Base-by-base conservation (phyloP, 2,329 filamentous ascomycete genomes). In the Pestalotiopsis sp. region DNA sequence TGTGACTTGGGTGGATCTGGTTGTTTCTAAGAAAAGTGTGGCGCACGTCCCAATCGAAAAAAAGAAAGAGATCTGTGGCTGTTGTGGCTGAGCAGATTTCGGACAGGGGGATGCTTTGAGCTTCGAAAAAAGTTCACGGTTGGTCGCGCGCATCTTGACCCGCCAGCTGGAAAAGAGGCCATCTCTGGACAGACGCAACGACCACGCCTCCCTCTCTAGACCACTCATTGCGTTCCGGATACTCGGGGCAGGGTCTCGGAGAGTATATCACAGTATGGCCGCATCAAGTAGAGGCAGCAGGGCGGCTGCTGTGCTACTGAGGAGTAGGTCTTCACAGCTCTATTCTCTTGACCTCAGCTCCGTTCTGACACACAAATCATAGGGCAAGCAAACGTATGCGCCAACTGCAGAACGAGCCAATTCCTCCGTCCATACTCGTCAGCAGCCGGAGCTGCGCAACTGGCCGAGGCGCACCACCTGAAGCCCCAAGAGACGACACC, bases 221-320 rank as follows among this genome's bases (percentile, higher is more conserved):
- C 60, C 68, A n/a, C 44, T 17, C n/a, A n/a, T 52, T 52, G n/a
- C 14, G 22, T 30, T 13, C 40, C 48, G 22, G 11, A 58, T 40
- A 13, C 10, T 65, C 65, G 68, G 71, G 68, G 69, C 70, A 69
- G 66, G 66, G 65, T 56, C 39, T 66, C 70, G 68, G 61, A 22
- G 57, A 58, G 66, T 61, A 62, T 64, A 55, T 24, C 65, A 68
- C 35, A 81, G 66, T 68, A 87, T 89, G 87, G 81, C 85, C 72
- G 83, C 85, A 72, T 83, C 86, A 74, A 87, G 86, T 81, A 86
- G 87, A 82, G 86, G 87, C 71, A 78, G 84, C 71, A 82, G 79
- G 75, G 82, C 83, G 75, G 77, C 84, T 68, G 80, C 83, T 73
- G 81, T 81, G 71, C 78, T 85, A 66, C 73, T 89, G 68, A 81